These are phyloP conservation scores for Chaetomiaceae sp. DNA, from an alignment of 2,329 filamentous ascomycete species.

Conservation along the genomic window DNA sequence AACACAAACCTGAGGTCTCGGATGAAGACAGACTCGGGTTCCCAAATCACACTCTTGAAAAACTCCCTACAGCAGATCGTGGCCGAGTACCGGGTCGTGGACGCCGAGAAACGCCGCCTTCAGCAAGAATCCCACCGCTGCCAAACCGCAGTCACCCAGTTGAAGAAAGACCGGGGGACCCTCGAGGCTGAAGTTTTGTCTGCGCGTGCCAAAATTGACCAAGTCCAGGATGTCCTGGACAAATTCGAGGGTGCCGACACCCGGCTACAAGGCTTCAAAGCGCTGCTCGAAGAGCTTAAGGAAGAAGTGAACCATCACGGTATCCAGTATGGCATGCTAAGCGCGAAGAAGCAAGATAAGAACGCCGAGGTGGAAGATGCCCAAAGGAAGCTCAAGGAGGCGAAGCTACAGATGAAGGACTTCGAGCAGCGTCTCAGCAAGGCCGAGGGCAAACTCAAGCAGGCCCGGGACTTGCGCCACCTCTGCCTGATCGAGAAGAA, in stretches of 20 bases:
- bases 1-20: slow-evolving; percentile 54
- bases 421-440: slow-evolving; percentile 51
- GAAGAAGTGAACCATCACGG: slow-evolving; percentile 46
- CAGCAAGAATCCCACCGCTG: slow-evolving; percentile 47
- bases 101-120: slow-evolving; percentile 44
- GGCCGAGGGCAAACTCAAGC: slow-evolving; percentile 49
- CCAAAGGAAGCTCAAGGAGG: slow-evolving; percentile 34
- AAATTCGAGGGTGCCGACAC: slow-evolving; percentile 64
- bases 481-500: slow-evolving; percentile 49
- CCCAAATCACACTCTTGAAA: slow-evolving; percentile 54
- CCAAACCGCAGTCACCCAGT: slow-evolving; percentile 36
- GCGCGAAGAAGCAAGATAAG: slow-evolving; percentile 45
- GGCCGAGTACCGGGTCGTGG: slow-evolving; percentile 49
- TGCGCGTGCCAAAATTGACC: slow-evolving; percentile 55
- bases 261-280: slow-evolving; percentile 55
- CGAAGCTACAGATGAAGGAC: slow-evolving; percentile 34
- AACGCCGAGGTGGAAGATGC: slow-evolving; percentile 40
- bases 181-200: slow-evolving; percentile 44
- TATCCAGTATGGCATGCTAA: slow-evolving; percentile 51
- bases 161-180: slow-evolving; percentile 46
- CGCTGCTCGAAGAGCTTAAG: slow-evolving; percentile 51
- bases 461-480: slow-evolving; percentile 45
- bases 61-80: slow-evolving; percentile 51
- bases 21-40: slow-evolving; percentile 75
- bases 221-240: slow-evolving; percentile 57